phyloP scores from a whole-genome alignment of 2,329 filamentous ascomycete species.

The Aureobasidium sp. region DNA sequence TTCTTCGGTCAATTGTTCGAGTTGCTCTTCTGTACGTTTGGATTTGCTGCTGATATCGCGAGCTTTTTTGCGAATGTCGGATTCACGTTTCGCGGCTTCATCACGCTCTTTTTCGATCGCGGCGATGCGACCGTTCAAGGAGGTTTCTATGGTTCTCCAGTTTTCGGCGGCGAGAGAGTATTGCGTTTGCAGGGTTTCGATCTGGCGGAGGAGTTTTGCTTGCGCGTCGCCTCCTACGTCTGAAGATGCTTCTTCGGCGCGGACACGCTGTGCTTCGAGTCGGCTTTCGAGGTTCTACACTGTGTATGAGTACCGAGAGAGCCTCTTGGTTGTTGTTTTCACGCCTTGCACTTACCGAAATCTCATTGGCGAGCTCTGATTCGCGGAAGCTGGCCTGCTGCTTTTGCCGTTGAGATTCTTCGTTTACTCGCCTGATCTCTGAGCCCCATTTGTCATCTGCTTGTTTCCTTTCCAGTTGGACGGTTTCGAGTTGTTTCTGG shows the following conservation, averaged over 20 bases:
- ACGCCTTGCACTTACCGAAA: constrained; percentile 37
- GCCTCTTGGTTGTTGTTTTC: too few relatives aligned
- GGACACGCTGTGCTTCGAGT: constrained; percentile 75
- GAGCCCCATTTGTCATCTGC: constrained; percentile 61
- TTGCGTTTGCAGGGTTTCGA: constrained; percentile 92
- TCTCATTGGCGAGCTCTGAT: constrained; percentile 73
- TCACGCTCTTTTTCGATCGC: constrained; percentile 85
- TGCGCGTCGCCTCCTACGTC: constrained; percentile 75
- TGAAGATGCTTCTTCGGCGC: constrained; percentile 84
- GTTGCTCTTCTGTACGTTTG: constrained; percentile 70
- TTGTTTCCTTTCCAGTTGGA: constrained; percentile 70
- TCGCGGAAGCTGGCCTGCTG: constrained; percentile 64
- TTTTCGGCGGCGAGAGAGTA: constrained; percentile 92
- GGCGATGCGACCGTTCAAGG: constrained; percentile 67
- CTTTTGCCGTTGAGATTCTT: constrained; percentile 64
- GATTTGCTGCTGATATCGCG: constrained; percentile 68
- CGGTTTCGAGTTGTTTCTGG: constrained; percentile 57
- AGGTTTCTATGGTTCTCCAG: constrained; percentile 93
- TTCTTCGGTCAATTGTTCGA: constrained; percentile 62
- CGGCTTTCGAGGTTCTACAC: constrained; percentile 73
- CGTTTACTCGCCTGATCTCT: constrained; percentile 64
- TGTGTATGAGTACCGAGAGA: background rate
- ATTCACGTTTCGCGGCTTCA: constrained; percentile 74
- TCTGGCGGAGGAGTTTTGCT: constrained; percentile 82
- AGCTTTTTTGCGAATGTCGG: constrained; percentile 80